A percentile compares a stretch with the other conserved stretches of the same genome.
These are phyloP conservation scores for Hansfordia pulvinata DNA, from an alignment of 2,329 filamentous ascomycete species.

Conservation along the genomic window DNA sequence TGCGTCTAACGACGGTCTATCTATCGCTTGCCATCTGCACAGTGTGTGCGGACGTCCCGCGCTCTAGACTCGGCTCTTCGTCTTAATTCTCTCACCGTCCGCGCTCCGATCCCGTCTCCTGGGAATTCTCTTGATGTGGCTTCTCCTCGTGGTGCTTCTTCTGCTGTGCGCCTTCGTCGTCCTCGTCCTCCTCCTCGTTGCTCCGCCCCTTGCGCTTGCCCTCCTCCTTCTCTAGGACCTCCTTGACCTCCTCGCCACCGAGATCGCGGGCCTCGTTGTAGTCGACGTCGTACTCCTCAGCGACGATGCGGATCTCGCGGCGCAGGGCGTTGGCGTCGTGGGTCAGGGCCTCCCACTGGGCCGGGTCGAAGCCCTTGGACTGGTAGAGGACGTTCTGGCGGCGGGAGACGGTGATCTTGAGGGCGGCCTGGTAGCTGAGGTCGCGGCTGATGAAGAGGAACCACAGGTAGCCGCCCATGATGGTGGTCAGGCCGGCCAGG, in stretches of 20 bases:
- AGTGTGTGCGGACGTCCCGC: too few species aligned
- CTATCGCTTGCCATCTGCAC: too few species aligned
- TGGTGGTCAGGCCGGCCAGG: constrained; percentile 68
- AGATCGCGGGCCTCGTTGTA: constrained; percentile 73
- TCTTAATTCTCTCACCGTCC: background rate
- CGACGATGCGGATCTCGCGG: constrained; percentile 66
- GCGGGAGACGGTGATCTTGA: constrained; percentile 74
- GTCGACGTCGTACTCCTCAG: constrained; percentile 79
- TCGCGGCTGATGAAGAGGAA: constrained; percentile 88
- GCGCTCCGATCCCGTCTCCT: constrained; percentile 9
- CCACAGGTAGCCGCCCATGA: constrained; percentile 87
- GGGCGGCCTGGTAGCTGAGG: constrained; percentile 71
- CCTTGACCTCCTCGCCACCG: constrained; percentile 49
- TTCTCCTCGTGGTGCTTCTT: constrained; percentile 19
- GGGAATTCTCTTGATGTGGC: too few species aligned
- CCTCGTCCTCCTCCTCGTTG: constrained; percentile 24
- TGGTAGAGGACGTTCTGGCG: constrained; percentile 69
- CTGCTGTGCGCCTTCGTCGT: constrained; percentile 22
- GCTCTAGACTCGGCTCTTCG: constrained; percentile 1
- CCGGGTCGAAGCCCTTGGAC: constrained; percentile 59
- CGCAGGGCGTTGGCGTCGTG: constrained; percentile 68
- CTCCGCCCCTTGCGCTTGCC: constrained; percentile 20
- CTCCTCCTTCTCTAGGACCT: constrained; percentile 40
- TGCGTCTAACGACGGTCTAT: too few species aligned
- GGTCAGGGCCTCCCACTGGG: constrained; percentile 64